Percentiles rank a stretch among this genome's conserved stretches.
Evolutionary conservation across 176 grass and related monocot species (phyloP).

Genomic region (Juncus effusus): DNA sequence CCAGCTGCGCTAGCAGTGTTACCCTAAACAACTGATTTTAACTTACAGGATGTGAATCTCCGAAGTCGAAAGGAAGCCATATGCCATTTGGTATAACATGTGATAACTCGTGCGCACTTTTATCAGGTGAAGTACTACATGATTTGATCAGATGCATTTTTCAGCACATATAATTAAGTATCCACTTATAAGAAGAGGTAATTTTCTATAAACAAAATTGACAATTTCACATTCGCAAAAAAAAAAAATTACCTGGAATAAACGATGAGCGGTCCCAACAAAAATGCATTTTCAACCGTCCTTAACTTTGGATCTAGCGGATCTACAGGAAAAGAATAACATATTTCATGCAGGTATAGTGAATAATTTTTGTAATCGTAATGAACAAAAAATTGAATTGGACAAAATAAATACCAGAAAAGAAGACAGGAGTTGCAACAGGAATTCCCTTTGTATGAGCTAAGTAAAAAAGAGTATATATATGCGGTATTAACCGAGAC

Average conservation of each 20-base stretch:
- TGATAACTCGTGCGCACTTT: slow-evolving; percentile 58
- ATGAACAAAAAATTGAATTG: background rate
- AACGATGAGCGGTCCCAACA: slow-evolving; percentile 63
- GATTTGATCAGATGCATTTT: slow-evolving; percentile 4
- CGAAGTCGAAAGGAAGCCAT: slow-evolving; percentile 73
- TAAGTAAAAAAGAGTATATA: slow-evolving; percentile 78
- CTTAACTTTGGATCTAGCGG: slow-evolving; percentile 54
- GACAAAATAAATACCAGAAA: slow-evolving; percentile 53
- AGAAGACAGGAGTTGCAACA: slow-evolving; percentile 65
- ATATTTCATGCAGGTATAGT: background rate
- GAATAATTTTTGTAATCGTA: no score
- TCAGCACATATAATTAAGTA: background rate
- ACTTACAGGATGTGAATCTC: slow-evolving; percentile 74
- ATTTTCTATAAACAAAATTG: background rate
- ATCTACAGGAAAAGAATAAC: slow-evolving; percentile 39
- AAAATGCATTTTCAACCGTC: slow-evolving; percentile 73
- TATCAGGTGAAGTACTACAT: slow-evolving; percentile 54
- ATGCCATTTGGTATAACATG: slow-evolving; percentile 56
- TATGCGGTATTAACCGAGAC: slow-evolving; percentile 59
- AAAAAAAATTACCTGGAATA: slow-evolving; percentile 55
- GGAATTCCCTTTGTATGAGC: slow-evolving; percentile 60
- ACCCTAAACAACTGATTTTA: background rate
- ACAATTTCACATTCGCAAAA: background rate
- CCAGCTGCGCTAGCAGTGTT: no score
- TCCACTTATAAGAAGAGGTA: no score